Base-by-base conservation (phyloP, 2,329 filamentous ascomycete genomes). In the Apiospora kogelbergensis region DNA sequence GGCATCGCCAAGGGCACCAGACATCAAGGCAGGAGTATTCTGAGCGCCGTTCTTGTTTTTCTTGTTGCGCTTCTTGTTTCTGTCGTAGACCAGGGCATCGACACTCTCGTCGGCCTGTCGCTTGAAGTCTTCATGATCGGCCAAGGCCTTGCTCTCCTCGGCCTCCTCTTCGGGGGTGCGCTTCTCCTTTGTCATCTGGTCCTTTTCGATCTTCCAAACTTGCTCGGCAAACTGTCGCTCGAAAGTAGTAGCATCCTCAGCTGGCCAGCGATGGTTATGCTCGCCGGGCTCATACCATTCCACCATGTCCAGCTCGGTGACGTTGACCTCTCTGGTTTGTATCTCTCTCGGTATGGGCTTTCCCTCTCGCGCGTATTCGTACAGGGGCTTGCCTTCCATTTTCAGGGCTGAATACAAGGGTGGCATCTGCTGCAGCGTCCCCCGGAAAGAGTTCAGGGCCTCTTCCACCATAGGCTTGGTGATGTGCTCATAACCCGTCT, bases 281-380 rank as follows among this genome's bases (percentile, higher is more conserved):
- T 88, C 89, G 2, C 94, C 95, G 1, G 93, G 92, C 74, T 95
- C 93, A 78, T 89, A 90, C 84, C 93, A 99, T 77, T 98, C 93
- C 9, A 97, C 77, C 69, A 98, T 80, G 78, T 97, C 93, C 73
- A 98, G 80, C 45, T 94, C 88, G 63, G 87, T 81, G 0, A 97
- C 93, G 67, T 93, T 90, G 46, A 98, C 93, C 1, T 92, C 88
- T 69, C 95, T 85, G 67, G 92, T 89, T 78, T 94, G 86, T 70
- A 99, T 96, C 78, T 97, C 92, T 68, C 91, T 85, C 0, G 96
- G 96, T 20, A 97, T 91, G 44, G 93, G 89, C 76, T 92, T 94
- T 20, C 96, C 96, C 78, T 95, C 93, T 65, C 96, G 88, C 24
- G 96, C 96, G 80, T 98, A 98, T 81, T 99, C 95, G 79, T 99